Evolutionary conservation across 2,329 filamentous ascomycete genomes (phyloP), one percentile per base, ranked within the genome.

Genomic region (Colletotrichum tanaceti): DNA sequence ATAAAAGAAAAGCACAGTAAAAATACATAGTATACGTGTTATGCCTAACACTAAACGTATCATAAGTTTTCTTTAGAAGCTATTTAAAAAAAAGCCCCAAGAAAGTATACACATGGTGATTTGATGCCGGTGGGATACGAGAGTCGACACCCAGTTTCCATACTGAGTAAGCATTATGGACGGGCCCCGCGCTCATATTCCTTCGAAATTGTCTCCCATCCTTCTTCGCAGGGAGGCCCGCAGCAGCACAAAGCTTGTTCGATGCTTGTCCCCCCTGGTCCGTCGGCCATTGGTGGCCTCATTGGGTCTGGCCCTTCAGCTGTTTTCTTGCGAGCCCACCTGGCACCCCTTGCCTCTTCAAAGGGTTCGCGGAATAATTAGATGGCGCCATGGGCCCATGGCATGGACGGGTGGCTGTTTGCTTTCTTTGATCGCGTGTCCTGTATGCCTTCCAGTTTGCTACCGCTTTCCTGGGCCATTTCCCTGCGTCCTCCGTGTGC

Each of bases 241-340:
- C 63, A 63, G 24, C 24, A 62, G 18, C 54, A 44, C 49, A 68
- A 68, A 68, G 65, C 62, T 68, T 68, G 61, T 68, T 68, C 28
- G n/a, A 14, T 53, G 49, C 43, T 41, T 46, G 55, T 38, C 35
- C 65, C 35, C 65, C 43, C 7, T 58, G 55, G n/a, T 5, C 20
- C 41, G n/a, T 22, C 24, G 41, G 53, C 32, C 41, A 24, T 22
- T 38, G 35, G 59, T 22, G 46, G 32, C 24, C 43, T 22, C 18
- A 18, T 20, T n/a, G 14, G 13, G 53, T 28, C 16, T 49, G 52
- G 22, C 24, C 43, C 22, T 62, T 35, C 14, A 43, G 28, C 47
- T 20, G 28, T 28, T 35, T 28, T 52, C 24, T 39, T 39, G 32
- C 5, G 24, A 28, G 20, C 18, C 18, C 20, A 53, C 35, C 7